Evolutionary conservation across 2,329 filamentous ascomycete genomes (phyloP).

Genomic region (Botrytis pseudocinerea): DNA sequence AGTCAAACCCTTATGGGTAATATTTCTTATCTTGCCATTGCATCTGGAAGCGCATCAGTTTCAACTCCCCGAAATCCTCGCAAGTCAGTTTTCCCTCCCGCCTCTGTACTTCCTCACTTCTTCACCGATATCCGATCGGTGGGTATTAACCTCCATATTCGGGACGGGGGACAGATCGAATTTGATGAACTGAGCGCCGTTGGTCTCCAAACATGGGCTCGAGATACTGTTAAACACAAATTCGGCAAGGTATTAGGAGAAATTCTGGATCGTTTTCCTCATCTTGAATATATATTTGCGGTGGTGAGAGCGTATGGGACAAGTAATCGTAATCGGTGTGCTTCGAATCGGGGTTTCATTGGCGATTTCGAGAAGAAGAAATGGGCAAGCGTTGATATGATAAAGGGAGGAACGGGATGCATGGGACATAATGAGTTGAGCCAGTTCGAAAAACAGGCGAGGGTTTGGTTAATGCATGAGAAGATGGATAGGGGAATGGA

Average conservation of each 20-base stretch:
- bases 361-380: background rate
- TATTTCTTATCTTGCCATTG: background rate
- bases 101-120: background rate
- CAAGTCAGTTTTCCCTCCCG: background rate
- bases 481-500: background rate
- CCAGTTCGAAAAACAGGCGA: background rate
- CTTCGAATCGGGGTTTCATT: background rate
- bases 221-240: background rate
- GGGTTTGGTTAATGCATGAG: background rate
- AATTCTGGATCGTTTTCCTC: background rate
- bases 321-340: background rate
- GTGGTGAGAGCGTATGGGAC: background rate
- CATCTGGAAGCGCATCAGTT: background rate
- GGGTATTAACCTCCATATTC: background rate
- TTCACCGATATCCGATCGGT: conserved; percentile 11
- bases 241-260: background rate
- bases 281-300: background rate
- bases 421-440: background rate
- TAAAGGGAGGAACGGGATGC: background rate
- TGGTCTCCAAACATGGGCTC: background rate
- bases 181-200: background rate
- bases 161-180: fast-evolving
- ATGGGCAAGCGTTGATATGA: background rate
- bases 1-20: too few relatives aligned
- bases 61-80: fast-evolving